phyloP scores from a whole-genome alignment of 2,329 filamentous ascomycete species.

The Aspergillus sp. region DNA sequence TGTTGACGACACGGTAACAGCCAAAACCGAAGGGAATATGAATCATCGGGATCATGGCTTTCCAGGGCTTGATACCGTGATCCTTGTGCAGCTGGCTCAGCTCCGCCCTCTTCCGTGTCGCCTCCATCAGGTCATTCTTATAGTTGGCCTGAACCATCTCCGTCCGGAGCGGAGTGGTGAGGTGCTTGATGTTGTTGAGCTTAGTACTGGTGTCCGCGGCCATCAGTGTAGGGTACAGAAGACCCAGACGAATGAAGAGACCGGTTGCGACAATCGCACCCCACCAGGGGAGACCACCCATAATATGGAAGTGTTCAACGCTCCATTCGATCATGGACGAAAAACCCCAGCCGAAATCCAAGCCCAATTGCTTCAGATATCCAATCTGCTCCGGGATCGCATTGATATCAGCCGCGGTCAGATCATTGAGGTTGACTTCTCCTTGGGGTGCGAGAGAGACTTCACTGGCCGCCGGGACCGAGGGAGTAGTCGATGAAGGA shows the following conservation, averaged over 20 bases:
- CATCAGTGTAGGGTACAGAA: conserved; percentile 67
- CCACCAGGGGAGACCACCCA: conserved; percentile 77
- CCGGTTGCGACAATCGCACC: conserved; percentile 69
- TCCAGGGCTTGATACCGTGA: conserved; percentile 57
- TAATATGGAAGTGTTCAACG: conserved; percentile 82
- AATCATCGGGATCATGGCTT: conserved; percentile 58
- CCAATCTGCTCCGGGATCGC: conserved; percentile 74
- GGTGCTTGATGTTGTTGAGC: conserved; percentile 62
- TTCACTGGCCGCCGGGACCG: conserved; percentile 10
- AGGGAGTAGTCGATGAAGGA: conserved; percentile 17
- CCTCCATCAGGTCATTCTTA: conserved; percentile 50
- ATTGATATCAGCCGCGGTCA: conserved; percentile 40
- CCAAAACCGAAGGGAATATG: conserved; percentile 76
- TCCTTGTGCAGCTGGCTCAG: conserved; percentile 55
- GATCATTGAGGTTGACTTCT: conserved; percentile 24
- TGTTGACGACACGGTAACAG: conserved; percentile 74
- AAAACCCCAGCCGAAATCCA: conserved; percentile 85
- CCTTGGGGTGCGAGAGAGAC: conserved; percentile 11
- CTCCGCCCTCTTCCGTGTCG: conserved; percentile 52
- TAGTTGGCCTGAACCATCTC: conserved; percentile 53
- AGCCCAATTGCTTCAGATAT: conserved; percentile 76
- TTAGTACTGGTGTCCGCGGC: conserved; percentile 65
- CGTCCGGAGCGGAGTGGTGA: conserved; percentile 58
- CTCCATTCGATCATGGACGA: conserved; percentile 72
- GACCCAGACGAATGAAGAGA: conserved; percentile 62